Base-by-base conservation (phyloP, 352 stramenopile genomes). In the Pythium aristosporum region DNA sequence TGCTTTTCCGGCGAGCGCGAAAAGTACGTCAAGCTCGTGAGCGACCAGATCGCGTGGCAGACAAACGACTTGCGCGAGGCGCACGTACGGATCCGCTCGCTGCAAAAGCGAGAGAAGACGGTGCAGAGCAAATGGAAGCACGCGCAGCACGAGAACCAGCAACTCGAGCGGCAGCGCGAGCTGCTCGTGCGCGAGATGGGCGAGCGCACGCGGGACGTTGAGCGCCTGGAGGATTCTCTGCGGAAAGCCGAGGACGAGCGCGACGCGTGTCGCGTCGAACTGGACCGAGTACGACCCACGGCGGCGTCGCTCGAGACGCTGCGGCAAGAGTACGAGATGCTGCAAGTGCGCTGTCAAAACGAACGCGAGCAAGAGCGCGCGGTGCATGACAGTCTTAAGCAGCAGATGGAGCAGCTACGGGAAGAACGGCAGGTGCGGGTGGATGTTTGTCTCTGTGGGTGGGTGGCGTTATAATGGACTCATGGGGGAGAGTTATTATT, bases 11-110 rank as follows among this genome's bases (percentile, higher is more conserved):
- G 83, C 25, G 80, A 90, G 52, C 74, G 80, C 20, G 82, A 93
- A 61, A 73, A 83, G n/a, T 91, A 88, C 63, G 74, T 93, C 57
- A 79, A 86, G 44, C 69, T 78, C 11, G 74, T 91, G 69, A 85
- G 71, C 50, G 80, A 89, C 46, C 81, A 91, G 59, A 73, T 87
- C 37, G 84, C 82, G 44, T 90, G 78, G 80, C 80, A 90, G 46
- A 81, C 81, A 21, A 87, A 72, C 32, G 76, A 88, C 44, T 42
- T 90, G 32, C 74, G 80, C n/a, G 79, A 88, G 39, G 53, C 68
- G 9, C 69, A 89, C 57, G 63, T 78, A 39, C 83, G 85, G 49
- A 67, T 89, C 25, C 65, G 63, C 3, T 36, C 67, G 6, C 56
- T 79, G 8, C 61, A 85, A 56, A 71, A 71, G 20, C 65, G 70